These are phyloP conservation scores for Diversispora epigaea DNA, from an alignment of 192 early-diverging fungal genomes.

Conservation along the genomic window DNA sequence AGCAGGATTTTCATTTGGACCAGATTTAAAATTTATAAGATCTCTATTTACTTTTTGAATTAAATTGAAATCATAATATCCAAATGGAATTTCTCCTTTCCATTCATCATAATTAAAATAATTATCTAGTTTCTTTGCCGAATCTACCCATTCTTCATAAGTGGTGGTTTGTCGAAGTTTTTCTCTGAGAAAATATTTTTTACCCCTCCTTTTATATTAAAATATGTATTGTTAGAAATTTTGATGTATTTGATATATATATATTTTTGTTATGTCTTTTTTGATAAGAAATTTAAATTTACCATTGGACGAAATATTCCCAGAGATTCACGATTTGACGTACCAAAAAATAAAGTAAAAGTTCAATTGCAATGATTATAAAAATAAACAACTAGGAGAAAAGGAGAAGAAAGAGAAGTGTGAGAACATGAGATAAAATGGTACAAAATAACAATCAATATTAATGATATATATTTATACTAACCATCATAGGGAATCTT, in stretches of 20 bases:
- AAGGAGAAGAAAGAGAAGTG: background rate
- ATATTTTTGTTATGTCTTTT: background rate
- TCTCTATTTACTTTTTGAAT: conserved; percentile 60
- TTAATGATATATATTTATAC: background rate
- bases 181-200: conserved; percentile 45
- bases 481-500: conserved; percentile 56
- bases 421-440: background rate
- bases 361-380: conserved; percentile 59
- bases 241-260: background rate
- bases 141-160: conserved; percentile 64
- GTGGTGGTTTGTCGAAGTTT: conserved; percentile 51
- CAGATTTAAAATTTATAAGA: conserved; percentile 39
- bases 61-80: conserved; percentile 64
- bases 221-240: background rate
- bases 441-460: background rate
- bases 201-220: conserved; percentile 51
- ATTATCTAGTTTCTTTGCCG: conserved; percentile 59
- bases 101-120: conserved; percentile 71
- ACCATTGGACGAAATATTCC: conserved; percentile 64
- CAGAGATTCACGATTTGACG: conserved; percentile 63
- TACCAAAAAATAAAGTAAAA: conserved; percentile 56
- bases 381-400: conserved; percentile 50
- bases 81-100: conserved; percentile 59
- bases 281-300: conserved; percentile 20
- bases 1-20: conserved; percentile 34